Percentiles rank a stretch among this genome's conserved stretches.
Conservation (phyloP, 352 stramenopile genomes). For the Phytophthora foliorum region DNA sequence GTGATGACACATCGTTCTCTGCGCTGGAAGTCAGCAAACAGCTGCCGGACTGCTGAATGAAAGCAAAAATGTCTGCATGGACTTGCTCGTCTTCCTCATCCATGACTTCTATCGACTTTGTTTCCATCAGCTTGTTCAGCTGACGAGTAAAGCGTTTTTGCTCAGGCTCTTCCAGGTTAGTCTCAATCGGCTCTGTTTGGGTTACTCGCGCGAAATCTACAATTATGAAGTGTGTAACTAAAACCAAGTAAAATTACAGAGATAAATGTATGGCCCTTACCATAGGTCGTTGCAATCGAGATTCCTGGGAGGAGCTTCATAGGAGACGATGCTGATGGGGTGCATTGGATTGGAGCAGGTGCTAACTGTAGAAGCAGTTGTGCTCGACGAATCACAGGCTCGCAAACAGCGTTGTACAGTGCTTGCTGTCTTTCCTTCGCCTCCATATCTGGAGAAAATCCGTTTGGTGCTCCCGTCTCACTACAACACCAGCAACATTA, state of each 20-base stretch:
- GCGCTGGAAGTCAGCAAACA: conserved; percentile 16
- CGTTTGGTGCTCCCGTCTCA: conserved; percentile 42
- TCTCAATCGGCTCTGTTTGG: conserved; percentile 6
- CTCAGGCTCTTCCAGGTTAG: conserved; percentile 20
- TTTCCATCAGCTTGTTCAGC: conserved; percentile 75
- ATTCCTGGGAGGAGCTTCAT: conserved; percentile 84
- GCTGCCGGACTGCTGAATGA: conserved; percentile 69
- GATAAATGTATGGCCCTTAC: conserved; percentile 32
- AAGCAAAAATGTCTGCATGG: conserved; percentile 84
- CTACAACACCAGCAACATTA: conserved; percentile 26
- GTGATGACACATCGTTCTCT: neutral
- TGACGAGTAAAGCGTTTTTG: conserved; percentile 62
- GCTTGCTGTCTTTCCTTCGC: conserved; percentile 74
- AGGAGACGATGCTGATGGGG: conserved; percentile 40
- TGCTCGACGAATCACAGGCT: conserved; percentile 78
- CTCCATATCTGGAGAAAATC: conserved; percentile 50
- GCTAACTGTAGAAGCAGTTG: conserved; percentile 71
- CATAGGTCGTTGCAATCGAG: conserved; percentile 61
- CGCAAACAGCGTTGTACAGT: conserved; percentile 85
- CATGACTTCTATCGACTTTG: conserved; percentile 78
- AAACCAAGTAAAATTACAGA: neutral
- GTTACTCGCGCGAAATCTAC: conserved; percentile 51
- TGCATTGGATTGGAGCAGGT: conserved; percentile 51
- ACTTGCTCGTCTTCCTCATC: conserved; percentile 90
- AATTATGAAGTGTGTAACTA: neutral